Percentiles rank a stretch among this genome's conserved stretches.
These are phyloP conservation scores for Erythrophleum ivorense DNA, from an alignment of 331 rosid species.

Conservation along the genomic window DNA sequence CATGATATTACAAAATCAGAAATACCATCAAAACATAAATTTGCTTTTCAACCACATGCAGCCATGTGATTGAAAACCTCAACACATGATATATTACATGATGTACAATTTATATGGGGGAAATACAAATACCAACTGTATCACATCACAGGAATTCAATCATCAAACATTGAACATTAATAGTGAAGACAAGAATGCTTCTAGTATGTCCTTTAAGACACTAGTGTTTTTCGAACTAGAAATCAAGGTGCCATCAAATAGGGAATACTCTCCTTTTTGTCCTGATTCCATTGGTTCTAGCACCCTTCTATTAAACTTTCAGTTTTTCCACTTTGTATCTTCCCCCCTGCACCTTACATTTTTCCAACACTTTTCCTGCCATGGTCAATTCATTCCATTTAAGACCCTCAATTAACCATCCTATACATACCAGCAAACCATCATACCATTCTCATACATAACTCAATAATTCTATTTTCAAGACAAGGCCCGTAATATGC, in stretches of 20 bases:
- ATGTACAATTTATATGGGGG: not conserved
- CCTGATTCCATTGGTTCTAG: not conserved
- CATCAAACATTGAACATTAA: not conserved
- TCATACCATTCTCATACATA: not conserved
- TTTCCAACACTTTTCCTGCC: not conserved
- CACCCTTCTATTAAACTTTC: not conserved
- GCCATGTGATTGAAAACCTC: conserved; percentile 2
- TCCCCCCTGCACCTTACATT: not conserved
- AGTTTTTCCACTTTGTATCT: conserved; percentile 7
- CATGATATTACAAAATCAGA: conserved; percentile 11
- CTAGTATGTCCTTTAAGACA: not conserved
- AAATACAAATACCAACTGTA: not conserved
- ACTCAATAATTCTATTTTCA: not conserved
- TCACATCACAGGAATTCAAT: not conserved
- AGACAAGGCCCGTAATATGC: not conserved
- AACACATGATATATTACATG: not conserved
- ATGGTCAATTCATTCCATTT: conserved; percentile 23
- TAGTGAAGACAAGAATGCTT: not conserved
- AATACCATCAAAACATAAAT: not conserved
- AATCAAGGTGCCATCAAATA: not conserved
- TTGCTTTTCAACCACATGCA: not conserved
- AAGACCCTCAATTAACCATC: conserved; percentile 1
- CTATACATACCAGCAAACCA: conserved; percentile 2
- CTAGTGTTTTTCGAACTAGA: not conserved
- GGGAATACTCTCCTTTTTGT: not conserved